These are phyloP conservation scores for Anastatica hierochuntica DNA, from an alignment of 345 rosid species.

Conservation along the genomic window DNA sequence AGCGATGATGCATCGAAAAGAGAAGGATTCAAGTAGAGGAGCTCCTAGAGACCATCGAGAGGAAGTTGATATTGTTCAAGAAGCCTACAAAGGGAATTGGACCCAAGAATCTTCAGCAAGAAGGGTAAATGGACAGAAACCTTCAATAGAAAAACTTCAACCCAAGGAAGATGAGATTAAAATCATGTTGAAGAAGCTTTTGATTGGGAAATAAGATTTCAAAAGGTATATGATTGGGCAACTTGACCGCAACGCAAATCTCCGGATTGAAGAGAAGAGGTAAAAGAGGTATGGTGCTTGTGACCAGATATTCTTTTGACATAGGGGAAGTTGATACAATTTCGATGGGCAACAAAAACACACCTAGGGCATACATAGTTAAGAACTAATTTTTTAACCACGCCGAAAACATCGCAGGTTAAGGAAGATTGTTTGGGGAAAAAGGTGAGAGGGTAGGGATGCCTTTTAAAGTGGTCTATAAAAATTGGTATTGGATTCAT, in stretches of 20 bases:
- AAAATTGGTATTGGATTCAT: neutral
- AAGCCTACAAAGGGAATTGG: no score
- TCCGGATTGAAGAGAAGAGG: neutral
- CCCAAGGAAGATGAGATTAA: no score
- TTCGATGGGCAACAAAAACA: neutral
- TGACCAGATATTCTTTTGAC: neutral
- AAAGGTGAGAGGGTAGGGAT: neutral
- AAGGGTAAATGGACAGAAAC: no score
- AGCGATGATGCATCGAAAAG: no score
- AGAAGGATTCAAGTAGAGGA: no score
- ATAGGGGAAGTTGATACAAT: neutral
- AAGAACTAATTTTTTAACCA: neutral
- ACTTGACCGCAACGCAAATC: neutral
- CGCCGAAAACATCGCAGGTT: neutral
- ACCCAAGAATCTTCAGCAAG: no score
- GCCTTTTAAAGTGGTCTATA: neutral
- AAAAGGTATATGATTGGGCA: no score
- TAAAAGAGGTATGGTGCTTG: neutral
- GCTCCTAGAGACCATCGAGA: no score
- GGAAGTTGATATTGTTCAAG: no score
- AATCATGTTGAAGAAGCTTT: no score
- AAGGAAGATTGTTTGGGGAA: neutral
- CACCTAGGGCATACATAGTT: neutral
- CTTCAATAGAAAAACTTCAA: no score
- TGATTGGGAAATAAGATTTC: no score